phyloP scores from a whole-genome alignment of 2,329 filamentous ascomycete species.

The Pseudogymnoascus sp. region DNA sequence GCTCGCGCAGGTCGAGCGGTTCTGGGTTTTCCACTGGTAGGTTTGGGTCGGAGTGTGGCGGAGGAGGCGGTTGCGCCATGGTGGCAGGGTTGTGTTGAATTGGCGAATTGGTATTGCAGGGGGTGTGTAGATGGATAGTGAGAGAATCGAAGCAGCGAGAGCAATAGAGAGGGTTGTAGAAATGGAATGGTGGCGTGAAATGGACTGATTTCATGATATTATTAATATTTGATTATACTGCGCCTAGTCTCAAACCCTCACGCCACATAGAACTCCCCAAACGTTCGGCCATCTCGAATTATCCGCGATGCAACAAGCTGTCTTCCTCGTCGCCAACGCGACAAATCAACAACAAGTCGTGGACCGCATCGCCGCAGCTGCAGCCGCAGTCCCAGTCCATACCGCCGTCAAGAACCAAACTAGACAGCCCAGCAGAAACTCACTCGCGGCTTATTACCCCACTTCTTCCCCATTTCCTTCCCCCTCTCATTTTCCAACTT shows the following conservation, averaged over 20 bases:
- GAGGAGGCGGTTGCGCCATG: no score
- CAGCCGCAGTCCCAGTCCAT: neutral
- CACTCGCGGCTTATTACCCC: slow-evolving; percentile 14
- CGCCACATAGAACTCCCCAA: neutral
- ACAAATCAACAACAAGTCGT: neutral
- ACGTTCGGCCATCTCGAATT: neutral
- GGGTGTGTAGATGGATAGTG: neutral
- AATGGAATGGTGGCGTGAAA: neutral
- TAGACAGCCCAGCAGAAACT: neutral
- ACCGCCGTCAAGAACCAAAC: neutral
- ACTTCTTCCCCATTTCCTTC: slow-evolving; percentile 19
- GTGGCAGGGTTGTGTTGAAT: no score
- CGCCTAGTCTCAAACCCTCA: neutral
- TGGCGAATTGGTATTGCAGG: no score
- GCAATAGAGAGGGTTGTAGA: neutral
- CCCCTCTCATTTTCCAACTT: slow-evolving; percentile 17
- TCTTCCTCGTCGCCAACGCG: neutral
- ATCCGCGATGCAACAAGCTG: neutral
- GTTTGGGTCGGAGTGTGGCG: no score
- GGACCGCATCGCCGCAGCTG: neutral
- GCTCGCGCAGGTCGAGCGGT: no score
- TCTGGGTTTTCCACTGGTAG: no score
- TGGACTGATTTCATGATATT: neutral
- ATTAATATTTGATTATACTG: neutral
- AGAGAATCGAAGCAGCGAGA: neutral